Base-by-base conservation (phyloP, 1,139 yeast species). In the Yamadazyma jaroonii region DNA sequence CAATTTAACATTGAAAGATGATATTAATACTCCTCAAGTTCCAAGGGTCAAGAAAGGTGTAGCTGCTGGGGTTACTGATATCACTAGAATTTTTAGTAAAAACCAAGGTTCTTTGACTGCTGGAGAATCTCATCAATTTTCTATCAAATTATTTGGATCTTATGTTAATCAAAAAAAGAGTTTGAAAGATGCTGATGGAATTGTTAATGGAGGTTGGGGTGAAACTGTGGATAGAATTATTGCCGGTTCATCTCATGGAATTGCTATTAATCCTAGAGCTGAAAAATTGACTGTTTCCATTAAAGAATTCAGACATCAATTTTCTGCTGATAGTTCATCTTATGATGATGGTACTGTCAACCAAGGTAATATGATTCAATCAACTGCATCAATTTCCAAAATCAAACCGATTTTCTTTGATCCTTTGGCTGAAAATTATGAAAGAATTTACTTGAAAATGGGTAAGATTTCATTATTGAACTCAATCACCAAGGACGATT, bases 61-160 rank as follows among this genome's bases (percentile, higher is more conserved):
- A 12, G 95, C 94, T 30, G 90, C 90, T 3, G 96, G 96, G 58
- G 94, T 84, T 12, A 79, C 90, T 31, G 95, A 88, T 61, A 81
- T 88, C 39, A 79, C 95, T 7, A 75, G 95, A 50, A 76, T 87
- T 30, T 86, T 88, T 54, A 76, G 88, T 15, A 72, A 77, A 47
- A 78, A 77, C 46, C 77, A 74, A 41, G 87, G 85, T 29, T 72
- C 81, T 25, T 64, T 79, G 39, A 61, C 72, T 12, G 61, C 81
- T 27, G 81, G 90, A 39, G 78, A 80, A 56, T 65, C 87, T 0
- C 88, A 82, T 54, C 84, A 81, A 45, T 85, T 87, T 56, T 72
- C 78, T 4, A 77, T 88, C 46, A 79, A 83, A 51, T 64, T 88
- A 54, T 88, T 75, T 55, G 85, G 92, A 6, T 83, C 94, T 0